Evolutionary conservation across 306 rosid genomes (phyloP), one percentile per base, ranked within the genome.

Genomic region (Gleditsia sinensis): DNA sequence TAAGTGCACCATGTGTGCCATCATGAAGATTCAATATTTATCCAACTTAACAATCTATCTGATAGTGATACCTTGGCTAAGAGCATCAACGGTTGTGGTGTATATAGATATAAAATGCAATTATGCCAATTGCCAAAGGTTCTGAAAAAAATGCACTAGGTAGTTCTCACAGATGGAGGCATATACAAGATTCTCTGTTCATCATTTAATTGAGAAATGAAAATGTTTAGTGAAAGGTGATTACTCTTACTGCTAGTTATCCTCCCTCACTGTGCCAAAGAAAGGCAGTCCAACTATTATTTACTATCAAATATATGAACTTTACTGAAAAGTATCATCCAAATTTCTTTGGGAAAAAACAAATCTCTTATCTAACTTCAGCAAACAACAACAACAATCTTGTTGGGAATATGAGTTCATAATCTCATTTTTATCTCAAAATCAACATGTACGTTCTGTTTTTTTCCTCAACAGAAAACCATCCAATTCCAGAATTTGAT

Each of bases 271-370:
- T 69, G 68, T 33, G 36, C 14, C 13, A 28, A 64, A 40, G 21
- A 3, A 30, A 39, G 39, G 34, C 11, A 69, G 53, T 68, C 32
- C 54, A 57, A 39, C 43, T 46, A n/a, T 48, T 48, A 68, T 74
- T 57, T 49, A 62, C 46, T 28, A 61, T 50, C 72, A 36, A 49
- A 61, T 50, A 66, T 20, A 57, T 19, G 24, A 33, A 34, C 11
- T 59, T 7, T n/a, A 14, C n/a, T n/a, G n/a, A n/a, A n/a, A n/a
- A n/a, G n/a, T n/a, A n/a, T n/a, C n/a, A n/a, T n/a, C n/a, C n/a
- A n/a, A n/a, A n/a, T n/a, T n/a, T n/a, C n/a, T n/a, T n/a, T n/a
- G n/a, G n/a, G 67, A 21, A 66, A 75, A 66, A 28, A 19, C 20
- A 69, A 25, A 17, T 62, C 37, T 36, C 25, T 34, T 57, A 30